A percentile compares a stretch with the other conserved stretches of the same genome.
These are phyloP conservation scores for Orbilia ellipsospora DNA, from an alignment of 2,329 filamentous ascomycete species.

Conservation along the genomic window DNA sequence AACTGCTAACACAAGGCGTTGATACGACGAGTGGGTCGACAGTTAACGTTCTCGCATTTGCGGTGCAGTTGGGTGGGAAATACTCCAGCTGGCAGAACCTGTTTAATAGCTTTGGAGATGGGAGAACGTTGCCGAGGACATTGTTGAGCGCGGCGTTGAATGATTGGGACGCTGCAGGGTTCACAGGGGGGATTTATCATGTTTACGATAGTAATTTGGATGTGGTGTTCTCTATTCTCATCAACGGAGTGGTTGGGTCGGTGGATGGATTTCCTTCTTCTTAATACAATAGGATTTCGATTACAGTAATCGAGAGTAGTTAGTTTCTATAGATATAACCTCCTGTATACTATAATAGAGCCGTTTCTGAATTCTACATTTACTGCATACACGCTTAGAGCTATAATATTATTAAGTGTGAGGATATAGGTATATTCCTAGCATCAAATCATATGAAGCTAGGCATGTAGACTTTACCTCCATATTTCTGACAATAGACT, in stretches of 20 bases:
- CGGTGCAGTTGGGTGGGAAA: not conserved
- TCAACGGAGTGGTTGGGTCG: constrained; percentile 22
- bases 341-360: too few species aligned
- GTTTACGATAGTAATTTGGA: constrained; percentile 17
- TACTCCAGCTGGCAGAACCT: not conserved
- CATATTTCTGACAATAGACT: too few species aligned
- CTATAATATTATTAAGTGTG: too few species aligned
- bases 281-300: too few species aligned
- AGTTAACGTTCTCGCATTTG: constrained; percentile 18
- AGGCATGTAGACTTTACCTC: too few species aligned
- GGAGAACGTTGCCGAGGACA: not conserved
- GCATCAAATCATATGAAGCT: too few species aligned
- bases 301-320: too few species aligned
- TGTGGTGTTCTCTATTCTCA: constrained; percentile 22
- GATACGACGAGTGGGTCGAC: constrained; percentile 13
- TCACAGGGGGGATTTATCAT: constrained; percentile 29
- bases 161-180: constrained; percentile 6
- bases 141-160: constrained; percentile 7
- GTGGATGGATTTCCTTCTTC: too few species aligned
- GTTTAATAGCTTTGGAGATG: constrained; percentile 28
- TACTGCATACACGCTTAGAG: too few species aligned
- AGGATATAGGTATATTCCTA: too few species aligned
- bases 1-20: not conserved
- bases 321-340: too few species aligned
- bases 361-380: too few species aligned